Evolutionary conservation across 2,329 filamentous ascomycete genomes (phyloP), one percentile per base, ranked within the genome.

Genomic region (Tolypocladium ophioglossoides): DNA sequence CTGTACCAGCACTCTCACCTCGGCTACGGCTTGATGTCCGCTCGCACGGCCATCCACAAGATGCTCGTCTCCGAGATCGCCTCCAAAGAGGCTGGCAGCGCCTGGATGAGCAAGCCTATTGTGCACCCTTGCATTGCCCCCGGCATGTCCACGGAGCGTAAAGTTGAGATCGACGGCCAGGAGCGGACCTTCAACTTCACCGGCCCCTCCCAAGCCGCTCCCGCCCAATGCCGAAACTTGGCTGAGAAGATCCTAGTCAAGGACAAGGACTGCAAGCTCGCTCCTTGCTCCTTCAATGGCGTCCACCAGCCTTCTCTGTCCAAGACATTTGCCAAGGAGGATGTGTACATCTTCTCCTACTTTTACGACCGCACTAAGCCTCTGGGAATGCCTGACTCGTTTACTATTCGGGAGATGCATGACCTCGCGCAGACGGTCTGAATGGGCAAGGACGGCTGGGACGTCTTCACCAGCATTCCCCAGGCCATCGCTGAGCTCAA

Each of bases 1-100:
- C 83, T 99, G 40, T 99, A 99, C 76, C 94, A 99, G 72, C 92
- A 99, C 76, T 97, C 92, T 14, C 95, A 99, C 72, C 83, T 99
- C 55, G 92, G 92, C 60, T 99, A 95, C 68, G 94, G 94, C 59
- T 79, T 99, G 56, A 99, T 97, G 91, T 85, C 89, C 60, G 95
- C 94, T 41, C 89, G 94, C 61, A 86, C 95, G 55, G 82, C 91
- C 58, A 83, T 99, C 52, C 90, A 96, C 74, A 79, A 82, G 61
- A 76, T 79, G 37, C 77, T 99, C 53, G 72, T 96, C 50, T 79
- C 90, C 58, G 83, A 87, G 55, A 78, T 90, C 64, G 78, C 86
- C 68, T 78, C 79, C 61, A 81, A 85, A 64, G 77, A 77, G 56
- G 71, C 70, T 27, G 80, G 83, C 60, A 72, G 78, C 59, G 70